Conservation (phyloP, 768 basidiomycete genomes). For the Lactarius hengduanensis region DNA sequence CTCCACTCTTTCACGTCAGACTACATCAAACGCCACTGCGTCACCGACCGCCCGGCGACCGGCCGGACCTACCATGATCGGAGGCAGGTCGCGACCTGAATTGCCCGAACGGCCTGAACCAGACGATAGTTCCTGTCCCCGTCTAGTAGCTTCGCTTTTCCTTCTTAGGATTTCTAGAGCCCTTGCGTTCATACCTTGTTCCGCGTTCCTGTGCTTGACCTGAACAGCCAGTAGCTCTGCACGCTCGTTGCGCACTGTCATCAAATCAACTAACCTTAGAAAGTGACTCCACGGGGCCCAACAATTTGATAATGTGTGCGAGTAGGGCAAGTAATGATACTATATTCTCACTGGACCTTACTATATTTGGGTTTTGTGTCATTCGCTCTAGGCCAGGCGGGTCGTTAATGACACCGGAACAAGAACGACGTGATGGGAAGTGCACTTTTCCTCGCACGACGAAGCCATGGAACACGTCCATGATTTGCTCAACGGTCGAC, state of each 20-base stretch:
- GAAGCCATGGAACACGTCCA: conserved; percentile 40
- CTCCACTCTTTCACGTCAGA: too few species aligned
- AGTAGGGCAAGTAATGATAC: conserved; percentile 35
- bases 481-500: conserved; percentile 32
- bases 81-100: too few species aligned
- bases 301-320: background rate
- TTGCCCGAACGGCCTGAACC: background rate
- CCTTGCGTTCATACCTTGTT: background rate
- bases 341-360: conserved; percentile 34
- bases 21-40: too few species aligned
- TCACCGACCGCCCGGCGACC: too few species aligned
- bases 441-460: conserved; percentile 43
- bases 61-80: too few species aligned
- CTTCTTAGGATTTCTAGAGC: background rate
- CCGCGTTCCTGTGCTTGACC: background rate
- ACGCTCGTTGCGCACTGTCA: background rate
- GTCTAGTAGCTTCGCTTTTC: background rate
- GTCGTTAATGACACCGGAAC: too few species aligned
- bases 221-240: background rate
- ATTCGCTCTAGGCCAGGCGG: background rate
- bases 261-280: too few species aligned
- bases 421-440: conserved; percentile 29
- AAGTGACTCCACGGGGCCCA: background rate
- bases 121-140: background rate
- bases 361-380: conserved; percentile 29